Percentiles rank a stretch among this genome's conserved stretches.
Conservation (phyloP, 371 early-diverging fungal species). For the Funneliformis caledonium region DNA sequence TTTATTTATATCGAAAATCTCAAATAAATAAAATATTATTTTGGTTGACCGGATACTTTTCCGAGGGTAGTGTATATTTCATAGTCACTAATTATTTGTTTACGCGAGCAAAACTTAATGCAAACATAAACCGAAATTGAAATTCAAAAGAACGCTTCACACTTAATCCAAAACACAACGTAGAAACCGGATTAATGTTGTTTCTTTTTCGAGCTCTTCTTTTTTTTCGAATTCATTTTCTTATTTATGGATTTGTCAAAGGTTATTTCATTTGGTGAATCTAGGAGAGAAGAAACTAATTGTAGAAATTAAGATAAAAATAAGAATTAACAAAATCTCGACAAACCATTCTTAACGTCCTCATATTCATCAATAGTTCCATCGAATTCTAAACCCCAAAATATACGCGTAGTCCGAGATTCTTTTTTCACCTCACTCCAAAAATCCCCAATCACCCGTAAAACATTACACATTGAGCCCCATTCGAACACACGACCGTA, state of each 20-base stretch:
- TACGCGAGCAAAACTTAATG: no score
- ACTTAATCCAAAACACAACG: no score
- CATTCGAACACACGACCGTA: no score
- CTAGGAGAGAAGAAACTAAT: conserved; percentile 37
- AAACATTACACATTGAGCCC: conserved; percentile 14
- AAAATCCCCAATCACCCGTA: conserved; percentile 35
- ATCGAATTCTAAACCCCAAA: conserved; percentile 25
- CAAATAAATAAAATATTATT: no score
- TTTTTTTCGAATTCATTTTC: conserved; percentile 39
- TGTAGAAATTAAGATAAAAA: conserved; percentile 38
- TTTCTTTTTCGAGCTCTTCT: conserved; percentile 39
- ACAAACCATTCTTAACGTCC: conserved; percentile 16
- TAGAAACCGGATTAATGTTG: conserved; percentile 34
- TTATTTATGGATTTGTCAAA: conserved; percentile 27
- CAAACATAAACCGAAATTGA: no score
- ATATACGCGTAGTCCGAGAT: neutral
- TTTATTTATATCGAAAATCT: no score
- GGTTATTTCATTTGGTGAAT: conserved; percentile 34
- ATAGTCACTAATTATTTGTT: no score
- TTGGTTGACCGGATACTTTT: no score
- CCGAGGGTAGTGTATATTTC: neutral
- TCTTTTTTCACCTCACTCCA: conserved; percentile 7
- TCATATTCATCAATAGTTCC: conserved; percentile 23
- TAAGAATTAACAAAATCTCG: conserved; percentile 29
- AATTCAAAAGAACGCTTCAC: no score